Conservation (phyloP, 164 flowering plant species). For the Echeveria elegans region DNA sequence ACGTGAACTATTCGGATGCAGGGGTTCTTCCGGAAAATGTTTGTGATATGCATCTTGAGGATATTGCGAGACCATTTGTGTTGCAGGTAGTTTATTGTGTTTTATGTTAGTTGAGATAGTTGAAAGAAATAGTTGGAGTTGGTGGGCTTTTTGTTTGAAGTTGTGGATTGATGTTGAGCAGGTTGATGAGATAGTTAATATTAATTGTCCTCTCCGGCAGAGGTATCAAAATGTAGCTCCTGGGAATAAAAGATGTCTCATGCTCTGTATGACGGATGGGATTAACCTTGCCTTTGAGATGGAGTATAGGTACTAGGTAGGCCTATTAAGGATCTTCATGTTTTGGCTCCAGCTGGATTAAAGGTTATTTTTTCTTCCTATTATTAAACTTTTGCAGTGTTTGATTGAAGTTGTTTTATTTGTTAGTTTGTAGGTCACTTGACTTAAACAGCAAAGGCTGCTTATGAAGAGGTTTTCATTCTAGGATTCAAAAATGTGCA, state of each 20-base stretch:
- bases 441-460: too few species aligned
- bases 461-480: too few species aligned
- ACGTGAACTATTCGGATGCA: slow-evolving; percentile 59
- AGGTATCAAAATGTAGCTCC: slow-evolving; percentile 64
- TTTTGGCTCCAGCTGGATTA: slow-evolving; percentile 67
- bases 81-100: slow-evolving; percentile 49
- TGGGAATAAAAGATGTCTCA: slow-evolving; percentile 80
- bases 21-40: slow-evolving; percentile 70
- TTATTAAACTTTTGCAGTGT: neutral
- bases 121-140: too few species aligned
- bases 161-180: slow-evolving; percentile 15
- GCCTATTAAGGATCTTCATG: slow-evolving; percentile 74
- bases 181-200: slow-evolving; percentile 89
- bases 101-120: neutral
- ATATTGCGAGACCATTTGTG: slow-evolving; percentile 74
- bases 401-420: neutral
- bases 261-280: slow-evolving; percentile 93
- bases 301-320: too few species aligned
- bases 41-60: slow-evolving; percentile 51
- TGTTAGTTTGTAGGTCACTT: neutral
- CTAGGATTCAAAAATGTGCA: too few species aligned
- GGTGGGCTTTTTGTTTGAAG: neutral
- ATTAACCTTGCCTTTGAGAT: slow-evolving; percentile 79
- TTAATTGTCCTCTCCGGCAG: slow-evolving; percentile 54
- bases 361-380: slow-evolving; percentile 40